phyloP scores from a whole-genome alignment of 75 land plant species.

The Selaginella tamariscina region DNA sequence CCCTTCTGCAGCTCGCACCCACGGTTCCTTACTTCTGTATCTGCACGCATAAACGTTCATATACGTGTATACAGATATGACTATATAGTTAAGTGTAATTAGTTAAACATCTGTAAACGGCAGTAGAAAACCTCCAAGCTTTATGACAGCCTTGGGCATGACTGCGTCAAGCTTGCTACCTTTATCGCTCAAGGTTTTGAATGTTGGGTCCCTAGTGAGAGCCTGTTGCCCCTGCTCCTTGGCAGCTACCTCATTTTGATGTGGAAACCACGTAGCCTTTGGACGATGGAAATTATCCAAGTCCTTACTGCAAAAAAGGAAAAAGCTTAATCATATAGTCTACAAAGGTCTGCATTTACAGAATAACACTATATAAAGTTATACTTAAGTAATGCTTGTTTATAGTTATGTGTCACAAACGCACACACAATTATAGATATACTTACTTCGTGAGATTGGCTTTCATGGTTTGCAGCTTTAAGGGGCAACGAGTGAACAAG shows the following conservation, averaged over 20 bases:
- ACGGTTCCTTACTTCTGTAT: conserved; percentile 50
- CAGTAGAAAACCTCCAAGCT: conserved; percentile 47
- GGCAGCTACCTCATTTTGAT: conserved; percentile 76
- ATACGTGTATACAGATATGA: conserved; percentile 29
- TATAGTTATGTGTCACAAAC: too few relatives aligned
- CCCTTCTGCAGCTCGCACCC: conserved; percentile 76
- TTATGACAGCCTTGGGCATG: conserved; percentile 68
- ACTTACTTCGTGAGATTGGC: conserved; percentile 80
- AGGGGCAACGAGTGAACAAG: conserved; percentile 81
- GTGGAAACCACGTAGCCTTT: conserved; percentile 93
- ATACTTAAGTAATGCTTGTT: neutral
- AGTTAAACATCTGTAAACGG: neutral
- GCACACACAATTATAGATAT: too few relatives aligned
- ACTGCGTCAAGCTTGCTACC: conserved; percentile 58
- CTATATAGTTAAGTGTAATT: neutral
- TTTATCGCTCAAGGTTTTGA: conserved; percentile 86
- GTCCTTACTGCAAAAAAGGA: conserved; percentile 60
- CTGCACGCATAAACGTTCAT: conserved; percentile 56
- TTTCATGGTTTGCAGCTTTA: conserved; percentile 85
- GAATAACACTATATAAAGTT: neutral
- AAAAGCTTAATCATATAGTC: too few relatives aligned
- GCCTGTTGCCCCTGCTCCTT: conserved; percentile 66
- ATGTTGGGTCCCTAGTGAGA: conserved; percentile 57
- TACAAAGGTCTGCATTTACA: too few relatives aligned
- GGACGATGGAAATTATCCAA: conserved; percentile 97